These are phyloP conservation scores for Melampsora larici-populina DNA, from an alignment of 1,284 basidiomycete species.

Conservation along the genomic window DNA sequence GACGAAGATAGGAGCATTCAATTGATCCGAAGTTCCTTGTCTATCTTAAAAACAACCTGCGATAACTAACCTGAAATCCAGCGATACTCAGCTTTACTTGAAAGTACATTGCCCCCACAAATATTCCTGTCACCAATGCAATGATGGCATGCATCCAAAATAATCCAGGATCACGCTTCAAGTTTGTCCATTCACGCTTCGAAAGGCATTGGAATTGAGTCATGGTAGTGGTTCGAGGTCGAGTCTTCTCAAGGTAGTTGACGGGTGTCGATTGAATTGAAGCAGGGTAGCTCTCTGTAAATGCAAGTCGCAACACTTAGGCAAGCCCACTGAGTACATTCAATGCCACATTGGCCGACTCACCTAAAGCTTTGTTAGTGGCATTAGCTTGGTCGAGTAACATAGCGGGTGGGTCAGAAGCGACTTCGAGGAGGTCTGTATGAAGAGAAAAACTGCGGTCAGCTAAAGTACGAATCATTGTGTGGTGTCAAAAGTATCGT, in stretches of 20 bases:
- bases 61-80: conserved; percentile 71
- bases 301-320: conserved; percentile 40
- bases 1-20: not conserved
- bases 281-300: conserved; percentile 46
- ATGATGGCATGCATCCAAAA: conserved; percentile 72
- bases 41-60: not conserved
- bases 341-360: not conserved
- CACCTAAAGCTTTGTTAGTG: not conserved
- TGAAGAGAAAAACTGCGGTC: not conserved
- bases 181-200: conserved; percentile 74
- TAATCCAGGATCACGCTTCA: conserved; percentile 72
- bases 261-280: conserved; percentile 22
- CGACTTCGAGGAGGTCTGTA: conserved; percentile 63
- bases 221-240: conserved; percentile 71
- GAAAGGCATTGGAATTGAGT: conserved; percentile 77
- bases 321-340: not conserved
- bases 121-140: conserved; percentile 67
- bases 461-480: no score
- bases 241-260: conserved; percentile 42
- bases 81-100: conserved; percentile 73
- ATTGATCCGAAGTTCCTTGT: not conserved
- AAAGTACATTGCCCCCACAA: conserved; percentile 73
- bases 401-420: conserved; percentile 25
- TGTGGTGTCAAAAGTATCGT: not conserved
- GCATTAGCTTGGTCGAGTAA: not conserved